Conservation (phyloP, 331 rosid genomes). For the Malus hybrid region DNA sequence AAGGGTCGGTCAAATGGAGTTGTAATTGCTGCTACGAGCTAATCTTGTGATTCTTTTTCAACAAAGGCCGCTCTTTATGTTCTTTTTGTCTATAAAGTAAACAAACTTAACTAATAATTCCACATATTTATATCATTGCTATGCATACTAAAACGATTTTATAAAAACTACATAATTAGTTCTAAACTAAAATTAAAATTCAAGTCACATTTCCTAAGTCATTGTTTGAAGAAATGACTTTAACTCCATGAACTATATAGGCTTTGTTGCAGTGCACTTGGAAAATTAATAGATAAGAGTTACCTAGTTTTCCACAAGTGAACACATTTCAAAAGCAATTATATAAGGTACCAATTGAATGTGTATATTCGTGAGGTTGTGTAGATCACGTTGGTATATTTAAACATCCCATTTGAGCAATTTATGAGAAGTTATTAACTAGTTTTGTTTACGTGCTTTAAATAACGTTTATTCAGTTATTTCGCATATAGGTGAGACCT, state of each 20-base stretch:
- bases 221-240: neutral
- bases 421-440: too few relatives aligned
- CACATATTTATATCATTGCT: neutral
- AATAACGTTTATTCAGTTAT: too few relatives aligned
- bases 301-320: neutral
- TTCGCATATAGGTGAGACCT: too few relatives aligned
- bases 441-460: too few relatives aligned
- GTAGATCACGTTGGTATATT: too few relatives aligned
- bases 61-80: slow-evolving; percentile 24
- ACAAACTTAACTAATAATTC: slow-evolving; percentile 11
- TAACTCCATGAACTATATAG: neutral
- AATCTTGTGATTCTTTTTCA: neutral
- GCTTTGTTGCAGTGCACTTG: neutral
- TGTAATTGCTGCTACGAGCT: neutral
- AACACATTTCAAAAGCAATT: neutral
- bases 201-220: neutral
- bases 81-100: slow-evolving; percentile 5
- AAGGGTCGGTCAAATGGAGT: neutral
- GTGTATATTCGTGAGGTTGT: neutral
- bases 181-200: too few relatives aligned
- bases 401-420: too few relatives aligned
- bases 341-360: neutral
- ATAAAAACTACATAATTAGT: neutral
- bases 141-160: neutral
- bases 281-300: neutral